Conservation (phyloP, 768 basidiomycete species). For the Dentipellis fragilis region DNA sequence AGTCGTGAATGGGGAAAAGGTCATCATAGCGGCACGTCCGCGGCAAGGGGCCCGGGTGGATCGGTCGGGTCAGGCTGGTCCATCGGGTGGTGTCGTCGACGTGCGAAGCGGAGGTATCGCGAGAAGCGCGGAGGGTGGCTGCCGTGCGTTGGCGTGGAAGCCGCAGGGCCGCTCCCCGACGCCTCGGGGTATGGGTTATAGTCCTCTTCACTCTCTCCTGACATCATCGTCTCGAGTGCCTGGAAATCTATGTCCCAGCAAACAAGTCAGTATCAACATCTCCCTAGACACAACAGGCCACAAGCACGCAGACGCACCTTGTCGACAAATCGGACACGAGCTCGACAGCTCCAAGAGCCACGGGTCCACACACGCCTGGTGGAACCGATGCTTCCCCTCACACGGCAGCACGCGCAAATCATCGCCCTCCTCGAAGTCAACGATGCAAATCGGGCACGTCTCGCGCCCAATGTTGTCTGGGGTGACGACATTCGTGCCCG, state of each 20-base stretch:
- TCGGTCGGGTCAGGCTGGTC: conserved; percentile 18
- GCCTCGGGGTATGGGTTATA: not conserved
- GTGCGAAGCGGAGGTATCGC: conserved; percentile 23
- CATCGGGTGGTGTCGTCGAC: conserved; percentile 15
- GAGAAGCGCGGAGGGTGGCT: conserved; percentile 21
- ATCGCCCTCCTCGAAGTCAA: conserved; percentile 91
- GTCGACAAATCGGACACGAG: conserved; percentile 86
- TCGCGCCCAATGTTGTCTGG: conserved; percentile 68
- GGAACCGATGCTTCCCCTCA: conserved; percentile 85
- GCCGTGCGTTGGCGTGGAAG: conserved; percentile 9
- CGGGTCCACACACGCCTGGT: conserved; percentile 83
- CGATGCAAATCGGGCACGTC: conserved; percentile 91
- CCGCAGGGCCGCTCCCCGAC: conserved; percentile 4
- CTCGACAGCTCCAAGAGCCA: conserved; percentile 88
- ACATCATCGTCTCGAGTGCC: conserved; percentile 24
- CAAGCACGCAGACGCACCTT: conserved; percentile 42
- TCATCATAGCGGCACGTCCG: not conserved
- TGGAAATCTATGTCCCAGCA: conserved; percentile 20
- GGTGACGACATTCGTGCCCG: conserved; percentile 31
- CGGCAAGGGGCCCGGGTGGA: not conserved
- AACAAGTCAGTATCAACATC: not conserved
- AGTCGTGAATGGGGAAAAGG: no score
- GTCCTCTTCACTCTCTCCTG: conserved; percentile 10
- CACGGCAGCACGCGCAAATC: conserved; percentile 86
- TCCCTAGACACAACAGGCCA: not conserved